Evolutionary conservation across 768 basidiomycete genomes (phyloP), one percentile per base, ranked within the genome.

Genomic region (Macrolepiota dolichaula): DNA sequence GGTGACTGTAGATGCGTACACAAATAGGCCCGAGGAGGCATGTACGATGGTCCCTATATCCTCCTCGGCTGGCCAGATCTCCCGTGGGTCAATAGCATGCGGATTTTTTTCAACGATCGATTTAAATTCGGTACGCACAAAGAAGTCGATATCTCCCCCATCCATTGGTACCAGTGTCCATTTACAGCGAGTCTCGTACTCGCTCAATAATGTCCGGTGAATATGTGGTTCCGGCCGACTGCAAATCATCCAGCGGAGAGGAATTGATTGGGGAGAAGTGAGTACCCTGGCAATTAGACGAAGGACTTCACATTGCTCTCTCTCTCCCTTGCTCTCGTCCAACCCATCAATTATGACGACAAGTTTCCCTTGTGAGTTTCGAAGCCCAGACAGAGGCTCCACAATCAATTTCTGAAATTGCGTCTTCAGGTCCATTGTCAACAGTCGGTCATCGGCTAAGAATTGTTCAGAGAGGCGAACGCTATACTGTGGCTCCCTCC

Each of bases 221-320:
- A 66, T 22, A 2, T 59, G 55, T 6, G 47, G 38, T 37, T 66
- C 65, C 17, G 61, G 53, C 2, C 63, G 56, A 42, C 65, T 64
- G 51, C 56, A n/a, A 9, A 66, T 54, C n/a, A 64, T 53, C 52
- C 52, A 54, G 17, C 61, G 19, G 12, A 53, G 36, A 38, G 63
- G 49, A 59, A 59, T 2, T 55, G 62, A 44, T n/a, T 24, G 3
- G 27, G 25, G n/a, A 42, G 24, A 17, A 25, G 19, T 24, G 37
- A 61, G 25, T 13, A 38, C 42, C 1, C 54, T 32, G 24, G 42
- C 27, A 25, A 65, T 55, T 17, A 42, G 27, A 19, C 32, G 37
- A 10, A 63, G 29, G 29, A 63, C 35, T 10, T 63, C 55, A 15
- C 24, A 36, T 32, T 65, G 65, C 25, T 57, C 17, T 10, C 24